Conservation (phyloP, 371 early-diverging fungal species). For the Syncephalastrum sp. region DNA sequence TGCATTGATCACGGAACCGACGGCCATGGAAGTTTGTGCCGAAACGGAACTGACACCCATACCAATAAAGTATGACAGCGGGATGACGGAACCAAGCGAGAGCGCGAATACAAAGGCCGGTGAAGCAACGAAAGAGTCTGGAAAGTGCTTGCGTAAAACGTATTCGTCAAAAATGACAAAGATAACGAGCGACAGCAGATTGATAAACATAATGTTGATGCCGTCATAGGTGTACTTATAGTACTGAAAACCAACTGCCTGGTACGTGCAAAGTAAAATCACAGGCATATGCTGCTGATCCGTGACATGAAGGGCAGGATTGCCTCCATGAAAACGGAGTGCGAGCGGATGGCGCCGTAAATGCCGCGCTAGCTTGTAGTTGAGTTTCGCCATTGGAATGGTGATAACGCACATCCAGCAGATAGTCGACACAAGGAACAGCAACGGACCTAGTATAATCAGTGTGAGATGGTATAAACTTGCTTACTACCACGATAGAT, state of each 20-base stretch:
- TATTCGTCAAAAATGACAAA: conserved; percentile 85
- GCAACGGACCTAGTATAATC: conserved; percentile 66
- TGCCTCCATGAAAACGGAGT: conserved; percentile 62
- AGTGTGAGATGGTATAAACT: conserved; percentile 1
- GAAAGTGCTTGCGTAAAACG: conserved; percentile 54
- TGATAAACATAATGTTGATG: conserved; percentile 94
- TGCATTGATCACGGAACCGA: conserved; percentile 96
- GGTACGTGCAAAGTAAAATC: conserved; percentile 76
- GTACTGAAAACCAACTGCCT: conserved; percentile 80
- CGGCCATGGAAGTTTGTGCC: conserved; percentile 87
- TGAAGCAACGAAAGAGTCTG: conserved; percentile 54
- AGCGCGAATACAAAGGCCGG: conserved; percentile 73
- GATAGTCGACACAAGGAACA: conserved; percentile 67
- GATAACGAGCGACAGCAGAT: conserved; percentile 79
- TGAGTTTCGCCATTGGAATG: conserved; percentile 93
- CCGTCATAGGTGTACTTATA: conserved; percentile 95
- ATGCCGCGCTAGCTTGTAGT: conserved; percentile 71
- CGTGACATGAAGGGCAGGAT: no score
- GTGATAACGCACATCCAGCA: conserved; percentile 88
- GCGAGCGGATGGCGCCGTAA: conserved; percentile 78
- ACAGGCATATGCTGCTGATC: conserved; percentile 15
- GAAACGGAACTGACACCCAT: conserved; percentile 95
- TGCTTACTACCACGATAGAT: not conserved
- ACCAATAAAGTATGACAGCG: conserved; percentile 95
- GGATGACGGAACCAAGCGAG: conserved; percentile 86